phyloP scores from a whole-genome alignment of 768 basidiomycete species.

The Kwoniella europaea region DNA sequence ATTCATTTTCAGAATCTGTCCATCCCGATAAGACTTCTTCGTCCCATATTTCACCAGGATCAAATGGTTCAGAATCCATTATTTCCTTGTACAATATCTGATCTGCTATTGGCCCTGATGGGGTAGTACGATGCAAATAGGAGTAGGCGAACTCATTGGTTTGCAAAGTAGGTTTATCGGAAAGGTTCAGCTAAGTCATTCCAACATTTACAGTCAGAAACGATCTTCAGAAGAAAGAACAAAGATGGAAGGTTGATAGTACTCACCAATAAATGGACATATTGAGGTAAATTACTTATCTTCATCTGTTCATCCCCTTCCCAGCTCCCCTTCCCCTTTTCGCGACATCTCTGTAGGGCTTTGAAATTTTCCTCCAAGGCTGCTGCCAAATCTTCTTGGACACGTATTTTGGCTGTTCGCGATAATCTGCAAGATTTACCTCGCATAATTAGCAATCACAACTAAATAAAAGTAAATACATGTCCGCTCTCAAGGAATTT shows the following conservation, averaged over 20 bases:
- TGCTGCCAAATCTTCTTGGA: slow-evolving; percentile 44
- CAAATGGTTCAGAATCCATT: slow-evolving; percentile 45
- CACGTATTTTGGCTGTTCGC: slow-evolving; percentile 31
- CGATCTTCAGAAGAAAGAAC: background rate
- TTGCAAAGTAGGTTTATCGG: slow-evolving; percentile 14
- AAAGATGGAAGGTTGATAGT: background rate
- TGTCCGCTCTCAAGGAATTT: no score
- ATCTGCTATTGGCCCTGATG: slow-evolving; percentile 37
- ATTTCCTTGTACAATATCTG: slow-evolving; percentile 46
- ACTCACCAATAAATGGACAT: slow-evolving; percentile 46
- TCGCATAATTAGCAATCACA: background rate
- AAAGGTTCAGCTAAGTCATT: slow-evolving; percentile 36
- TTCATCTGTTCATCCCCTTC: slow-evolving; percentile 36
- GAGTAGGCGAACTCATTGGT: slow-evolving; percentile 38
- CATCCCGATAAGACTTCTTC: slow-evolving; percentile 45
- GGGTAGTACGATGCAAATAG: slow-evolving; percentile 25
- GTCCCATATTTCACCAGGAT: slow-evolving; percentile 37
- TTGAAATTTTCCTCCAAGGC: slow-evolving; percentile 32
- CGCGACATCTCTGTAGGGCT: slow-evolving; percentile 14
- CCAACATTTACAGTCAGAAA: background rate
- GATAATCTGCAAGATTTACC: slow-evolving; percentile 16
- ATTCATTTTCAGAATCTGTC: slow-evolving; percentile 39
- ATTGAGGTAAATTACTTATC: slow-evolving; percentile 45
- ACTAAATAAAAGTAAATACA: background rate
- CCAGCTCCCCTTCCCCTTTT: slow-evolving; percentile 25